Conservation (phyloP, 352 stramenopile species). For the Aphanomyces invadans region DNA sequence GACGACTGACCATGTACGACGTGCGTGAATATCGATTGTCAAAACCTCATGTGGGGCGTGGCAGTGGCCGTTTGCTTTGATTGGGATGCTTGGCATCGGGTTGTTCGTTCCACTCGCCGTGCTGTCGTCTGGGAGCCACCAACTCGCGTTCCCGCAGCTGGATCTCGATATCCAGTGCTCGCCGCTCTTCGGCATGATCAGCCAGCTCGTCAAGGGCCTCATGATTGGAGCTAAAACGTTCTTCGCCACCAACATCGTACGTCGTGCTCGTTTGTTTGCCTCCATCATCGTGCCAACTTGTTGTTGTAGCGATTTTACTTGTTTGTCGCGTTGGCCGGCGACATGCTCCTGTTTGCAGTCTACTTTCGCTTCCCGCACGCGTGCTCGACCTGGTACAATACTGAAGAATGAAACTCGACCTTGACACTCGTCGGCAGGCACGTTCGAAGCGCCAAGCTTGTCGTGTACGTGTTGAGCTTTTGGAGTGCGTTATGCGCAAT, state of each 20-base stretch:
- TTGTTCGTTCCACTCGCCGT: slow-evolving; percentile 34
- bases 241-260: slow-evolving; percentile 33
- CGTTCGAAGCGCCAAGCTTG: slow-evolving; percentile 33
- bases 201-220: slow-evolving; percentile 35
- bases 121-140: slow-evolving; percentile 35
- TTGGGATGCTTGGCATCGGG: slow-evolving; percentile 37
- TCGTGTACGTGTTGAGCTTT: slow-evolving; percentile 36
- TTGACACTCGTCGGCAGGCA: slow-evolving; percentile 28
- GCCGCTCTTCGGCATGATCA: slow-evolving; percentile 32
- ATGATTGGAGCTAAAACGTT: slow-evolving; percentile 37
- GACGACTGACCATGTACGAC: slow-evolving; percentile 25
- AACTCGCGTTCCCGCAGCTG: slow-evolving; percentile 36
- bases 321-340: slow-evolving; percentile 28
- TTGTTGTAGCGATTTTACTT: slow-evolving; percentile 29
- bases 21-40: neutral
- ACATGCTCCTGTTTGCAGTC: slow-evolving; percentile 31
- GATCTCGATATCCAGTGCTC: slow-evolving; percentile 38
- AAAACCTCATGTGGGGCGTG: neutral
- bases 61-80: slow-evolving; percentile 26
- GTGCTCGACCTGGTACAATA: slow-evolving; percentile 34
- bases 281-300: too few relatives aligned
- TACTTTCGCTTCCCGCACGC: slow-evolving; percentile 27
- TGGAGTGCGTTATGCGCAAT: slow-evolving; percentile 33
- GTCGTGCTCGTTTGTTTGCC: too few relatives aligned
- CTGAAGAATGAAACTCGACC: neutral